Percentiles rank a stretch among this genome's conserved stretches.
Evolutionary conservation across 2,329 filamentous ascomycete species (phyloP).

Genomic region (Scleromitrula shiraiana): DNA sequence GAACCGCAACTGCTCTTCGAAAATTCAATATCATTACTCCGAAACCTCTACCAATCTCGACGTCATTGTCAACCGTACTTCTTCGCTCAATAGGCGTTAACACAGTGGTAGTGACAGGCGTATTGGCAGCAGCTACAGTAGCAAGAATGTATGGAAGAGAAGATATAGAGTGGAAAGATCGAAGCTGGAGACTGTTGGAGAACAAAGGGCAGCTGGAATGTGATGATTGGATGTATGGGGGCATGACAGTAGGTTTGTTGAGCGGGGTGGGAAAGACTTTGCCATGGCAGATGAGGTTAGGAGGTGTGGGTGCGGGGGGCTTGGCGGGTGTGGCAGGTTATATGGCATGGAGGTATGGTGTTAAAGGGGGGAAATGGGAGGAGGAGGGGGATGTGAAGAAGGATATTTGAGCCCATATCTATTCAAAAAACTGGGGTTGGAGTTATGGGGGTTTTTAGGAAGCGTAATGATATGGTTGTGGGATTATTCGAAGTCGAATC

Average conservation of each 20-base stretch:
- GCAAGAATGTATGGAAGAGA: conserved; percentile 47
- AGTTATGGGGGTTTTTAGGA: neutral
- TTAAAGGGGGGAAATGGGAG: conserved; percentile 34
- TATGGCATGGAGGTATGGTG: conserved; percentile 42
- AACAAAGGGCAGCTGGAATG: conserved; percentile 48
- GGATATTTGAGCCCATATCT: no score
- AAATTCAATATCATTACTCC: conserved; percentile 8
- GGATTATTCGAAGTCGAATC: no score
- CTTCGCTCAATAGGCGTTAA: conserved; percentile 40
- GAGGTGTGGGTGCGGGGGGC: conserved; percentile 41
- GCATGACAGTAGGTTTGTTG: conserved; percentile 33
- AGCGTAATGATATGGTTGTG: no score
- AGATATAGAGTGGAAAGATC: conserved; percentile 56
- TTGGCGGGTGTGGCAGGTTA: conserved; percentile 41
- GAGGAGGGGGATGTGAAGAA: neutral
- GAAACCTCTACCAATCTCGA: neutral
- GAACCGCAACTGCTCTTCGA: conserved; percentile 27
- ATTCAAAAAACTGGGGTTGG: no score
- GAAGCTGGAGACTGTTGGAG: conserved; percentile 53
- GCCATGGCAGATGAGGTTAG: conserved; percentile 34
- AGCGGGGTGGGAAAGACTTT: conserved; percentile 25
- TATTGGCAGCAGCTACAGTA: conserved; percentile 37
- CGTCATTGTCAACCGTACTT: conserved; percentile 31
- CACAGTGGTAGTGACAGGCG: conserved; percentile 36
- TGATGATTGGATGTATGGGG: conserved; percentile 47